Evolutionary conservation across 2,329 filamentous ascomycete species (phyloP), one percentile per base, ranked within the genome.

Genomic region (Aspergillus pseudoglaucus): DNA sequence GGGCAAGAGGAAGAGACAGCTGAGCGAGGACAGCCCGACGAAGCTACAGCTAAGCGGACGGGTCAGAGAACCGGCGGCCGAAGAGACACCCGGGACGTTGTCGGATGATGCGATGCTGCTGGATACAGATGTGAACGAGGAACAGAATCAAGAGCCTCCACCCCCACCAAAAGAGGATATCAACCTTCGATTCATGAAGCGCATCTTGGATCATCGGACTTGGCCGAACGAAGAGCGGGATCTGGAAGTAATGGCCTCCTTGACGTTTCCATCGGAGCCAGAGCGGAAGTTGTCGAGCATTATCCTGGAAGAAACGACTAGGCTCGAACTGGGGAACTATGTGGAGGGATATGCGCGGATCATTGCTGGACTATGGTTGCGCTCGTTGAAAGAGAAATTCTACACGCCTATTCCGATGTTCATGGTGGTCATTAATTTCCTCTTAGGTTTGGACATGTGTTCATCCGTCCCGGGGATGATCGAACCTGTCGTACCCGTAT

Each of bases 1-100:
- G n/a, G 72, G 72, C 7, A 84, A 84, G 62, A 71, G 81, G 47
- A 84, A 83, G 60, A 68, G 81, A 42, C 66, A 69, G 46, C 55
- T 68, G 12, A 70, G 70, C 15, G 74, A 77, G 44, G 74, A 77
- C 47, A 82, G 77, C 50, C 77, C 80, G 4, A 70, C 74, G 23
- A 67, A 74, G 6, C 61, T 80, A 27, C 67, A 74, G 20, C 48
- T 73, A 23, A 69, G 60, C 39, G 63, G 64, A 14, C 58, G 57
- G 2, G 17, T 18, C 33, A 18, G 17, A 18, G 61, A 64, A 35
- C 47, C 47, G 12, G 54, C 52, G 35, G 55, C 54, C 30, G 66
- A 59, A 54, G 67, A 59, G 54, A 56, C 51, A 53, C 65, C 55
- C 47, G 59, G 15, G 56, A 58, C 59, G 45, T 42, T 40, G 38